Conservation (phyloP, 352 stramenopile genomes). For the Globisporangium camurandrum region DNA sequence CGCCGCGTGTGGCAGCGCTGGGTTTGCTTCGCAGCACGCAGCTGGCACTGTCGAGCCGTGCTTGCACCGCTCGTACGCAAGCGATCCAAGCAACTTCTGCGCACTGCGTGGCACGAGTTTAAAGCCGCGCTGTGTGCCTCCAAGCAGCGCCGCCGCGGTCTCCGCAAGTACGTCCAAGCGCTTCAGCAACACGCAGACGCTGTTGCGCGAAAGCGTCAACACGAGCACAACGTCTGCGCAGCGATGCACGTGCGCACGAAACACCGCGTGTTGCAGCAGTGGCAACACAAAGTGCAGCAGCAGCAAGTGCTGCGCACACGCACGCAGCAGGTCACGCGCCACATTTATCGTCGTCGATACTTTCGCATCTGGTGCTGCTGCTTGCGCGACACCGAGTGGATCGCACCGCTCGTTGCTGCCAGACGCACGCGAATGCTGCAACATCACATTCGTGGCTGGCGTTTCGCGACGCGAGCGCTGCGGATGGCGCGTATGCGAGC, state of each 20-base stretch:
- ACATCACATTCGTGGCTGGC: slow-evolving; percentile 22
- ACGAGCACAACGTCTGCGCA: not conserved
- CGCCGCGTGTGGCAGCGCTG: slow-evolving; percentile 24
- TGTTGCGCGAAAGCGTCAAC: not conserved
- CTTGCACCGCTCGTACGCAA: not conserved
- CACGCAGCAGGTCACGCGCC: not conserved
- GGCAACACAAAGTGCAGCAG: not conserved
- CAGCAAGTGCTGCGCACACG: not conserved
- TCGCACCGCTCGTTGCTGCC: not conserved
- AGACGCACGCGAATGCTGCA: not conserved
- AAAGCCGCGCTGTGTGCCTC: slow-evolving; percentile 1
- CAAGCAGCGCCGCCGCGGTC: not conserved
- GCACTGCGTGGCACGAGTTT: slow-evolving; percentile 3
- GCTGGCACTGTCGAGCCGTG: not conserved
- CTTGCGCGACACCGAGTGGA: not conserved
- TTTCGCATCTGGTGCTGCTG: slow-evolving; percentile 9
- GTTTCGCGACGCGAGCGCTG: slow-evolving; percentile 10
- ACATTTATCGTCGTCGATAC: slow-evolving; percentile 9
- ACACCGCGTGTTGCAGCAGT: not conserved
- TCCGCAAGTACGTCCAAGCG: not conserved
- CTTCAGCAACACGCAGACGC: not conserved
- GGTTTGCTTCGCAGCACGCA: slow-evolving; percentile 9
- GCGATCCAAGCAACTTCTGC: not conserved
- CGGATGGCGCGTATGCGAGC: slow-evolving; percentile 5
- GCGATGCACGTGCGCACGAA: not conserved